Conservation (phyloP, 768 basidiomycete species). For the Tylopilus sp. region DNA sequence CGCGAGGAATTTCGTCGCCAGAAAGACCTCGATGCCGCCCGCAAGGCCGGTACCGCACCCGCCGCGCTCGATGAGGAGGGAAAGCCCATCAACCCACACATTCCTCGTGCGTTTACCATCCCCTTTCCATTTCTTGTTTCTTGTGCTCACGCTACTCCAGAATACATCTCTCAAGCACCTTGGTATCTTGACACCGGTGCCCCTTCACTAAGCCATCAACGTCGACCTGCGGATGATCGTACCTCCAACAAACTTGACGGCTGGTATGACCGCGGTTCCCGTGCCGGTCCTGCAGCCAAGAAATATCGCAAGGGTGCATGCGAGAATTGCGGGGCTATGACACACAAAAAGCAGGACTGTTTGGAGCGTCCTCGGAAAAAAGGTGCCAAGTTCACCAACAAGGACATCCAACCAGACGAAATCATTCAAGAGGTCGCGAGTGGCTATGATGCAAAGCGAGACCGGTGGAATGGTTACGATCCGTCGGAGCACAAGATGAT, state of each 20-base stretch:
- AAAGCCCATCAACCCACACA: slow-evolving; percentile 95
- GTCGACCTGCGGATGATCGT: slow-evolving; percentile 62
- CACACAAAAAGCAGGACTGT: slow-evolving; percentile 88
- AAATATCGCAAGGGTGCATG: slow-evolving; percentile 98
- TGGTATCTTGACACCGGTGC: slow-evolving; percentile 97
- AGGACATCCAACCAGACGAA: slow-evolving; percentile 89
- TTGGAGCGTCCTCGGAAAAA: slow-evolving; percentile 95
- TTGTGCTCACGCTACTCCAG: slow-evolving; percentile 36
- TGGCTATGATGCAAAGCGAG: slow-evolving; percentile 92
- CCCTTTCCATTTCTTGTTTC: neutral
- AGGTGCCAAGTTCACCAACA: slow-evolving; percentile 90
- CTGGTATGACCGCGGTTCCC: slow-evolving; percentile 89
- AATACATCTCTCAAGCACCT: slow-evolving; percentile 97
- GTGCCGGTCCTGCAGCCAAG: slow-evolving; percentile 87
- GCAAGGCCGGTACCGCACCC: slow-evolving; percentile 97
- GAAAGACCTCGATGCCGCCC: slow-evolving; percentile 96
- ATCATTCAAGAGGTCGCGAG: slow-evolving; percentile 72
- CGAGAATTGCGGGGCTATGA: slow-evolving; percentile 98
- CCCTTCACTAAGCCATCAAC: slow-evolving; percentile 93
- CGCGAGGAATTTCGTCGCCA: slow-evolving; percentile 93
- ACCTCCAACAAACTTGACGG: slow-evolving; percentile 68
- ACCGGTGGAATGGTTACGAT: slow-evolving; percentile 99
- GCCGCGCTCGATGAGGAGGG: slow-evolving; percentile 96
- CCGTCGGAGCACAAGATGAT: slow-evolving; percentile 79
- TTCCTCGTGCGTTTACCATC: slow-evolving; percentile 72